Percentiles rank a stretch among this genome's conserved stretches.
phyloP scores from a whole-genome alignment of 1,139 yeast genomes.

The Yamadazyma diospyri region DNA sequence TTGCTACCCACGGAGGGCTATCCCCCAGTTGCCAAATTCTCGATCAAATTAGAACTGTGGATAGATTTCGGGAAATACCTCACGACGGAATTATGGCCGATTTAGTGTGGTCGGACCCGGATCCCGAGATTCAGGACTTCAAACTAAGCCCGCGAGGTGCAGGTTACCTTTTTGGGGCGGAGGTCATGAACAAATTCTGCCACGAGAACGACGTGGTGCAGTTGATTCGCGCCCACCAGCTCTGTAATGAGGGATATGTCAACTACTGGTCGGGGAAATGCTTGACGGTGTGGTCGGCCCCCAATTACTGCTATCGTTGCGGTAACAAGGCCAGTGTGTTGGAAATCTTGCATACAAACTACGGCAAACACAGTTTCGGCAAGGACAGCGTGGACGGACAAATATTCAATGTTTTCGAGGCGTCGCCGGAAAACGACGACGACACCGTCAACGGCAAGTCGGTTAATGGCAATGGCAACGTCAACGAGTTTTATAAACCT shows the following conservation, averaged over 20 bases:
- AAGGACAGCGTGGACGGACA: conserved; percentile 40
- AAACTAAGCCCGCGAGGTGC: conserved; percentile 95
- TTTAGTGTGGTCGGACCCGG: conserved; percentile 98
- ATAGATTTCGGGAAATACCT: conserved; percentile 90
- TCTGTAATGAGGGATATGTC: conserved; percentile 94
- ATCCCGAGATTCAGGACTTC: conserved; percentile 78
- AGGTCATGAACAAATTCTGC: conserved; percentile 84
- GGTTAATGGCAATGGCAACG: conserved; percentile 33
- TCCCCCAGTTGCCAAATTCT: conserved; percentile 93
- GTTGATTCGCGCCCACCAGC: conserved; percentile 90
- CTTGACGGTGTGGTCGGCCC: conserved; percentile 98
- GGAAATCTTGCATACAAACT: conserved; percentile 52
- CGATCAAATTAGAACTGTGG: conserved; percentile 86
- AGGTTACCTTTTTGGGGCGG: conserved; percentile 92
- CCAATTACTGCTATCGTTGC: conserved; percentile 94
- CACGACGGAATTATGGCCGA: conserved; percentile 99
- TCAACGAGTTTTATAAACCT: conserved; percentile 22
- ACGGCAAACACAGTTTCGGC: conserved; percentile 19
- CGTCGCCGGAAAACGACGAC: conserved; percentile 81
- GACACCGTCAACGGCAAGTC: conserved; percentile 42
- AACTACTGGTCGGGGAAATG: conserved; percentile 86
- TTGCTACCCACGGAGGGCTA: conserved; percentile 94
- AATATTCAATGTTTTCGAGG: conserved; percentile 90
- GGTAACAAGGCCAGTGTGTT: conserved; percentile 94
- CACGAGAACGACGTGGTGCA: conserved; percentile 74